phyloP scores from a whole-genome alignment of 257 asterid species.

The Mitragyna speciosa region DNA sequence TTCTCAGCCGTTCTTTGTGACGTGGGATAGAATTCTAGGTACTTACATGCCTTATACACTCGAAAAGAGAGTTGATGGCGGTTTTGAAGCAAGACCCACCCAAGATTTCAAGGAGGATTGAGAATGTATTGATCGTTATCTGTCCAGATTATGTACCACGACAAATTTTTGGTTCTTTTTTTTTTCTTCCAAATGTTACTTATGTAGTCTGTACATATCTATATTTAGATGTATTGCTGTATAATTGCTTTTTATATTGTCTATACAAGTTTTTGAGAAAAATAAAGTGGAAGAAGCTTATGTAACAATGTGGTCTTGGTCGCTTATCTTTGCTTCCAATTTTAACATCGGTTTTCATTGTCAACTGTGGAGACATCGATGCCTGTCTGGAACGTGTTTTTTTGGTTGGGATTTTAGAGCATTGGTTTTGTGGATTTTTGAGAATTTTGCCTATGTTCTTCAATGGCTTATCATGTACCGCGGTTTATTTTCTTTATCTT shows the following conservation, averaged over 20 bases:
- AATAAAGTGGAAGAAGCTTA: slow-evolving; percentile 22
- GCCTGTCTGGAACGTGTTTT: neutral
- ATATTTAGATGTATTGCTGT: slow-evolving; percentile 42
- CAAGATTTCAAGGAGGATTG: slow-evolving; percentile 63
- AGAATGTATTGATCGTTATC: slow-evolving; percentile 11
- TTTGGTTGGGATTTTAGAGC: neutral
- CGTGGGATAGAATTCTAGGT: slow-evolving; percentile 81
- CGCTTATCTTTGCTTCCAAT: neutral
- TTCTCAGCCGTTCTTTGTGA: slow-evolving; percentile 92
- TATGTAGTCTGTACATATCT: slow-evolving; percentile 41
- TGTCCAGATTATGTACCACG: slow-evolving; percentile 39
- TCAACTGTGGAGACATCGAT: neutral
- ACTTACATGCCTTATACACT: slow-evolving; percentile 87
- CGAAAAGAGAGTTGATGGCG: slow-evolving; percentile 67
- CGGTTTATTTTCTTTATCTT: neutral
- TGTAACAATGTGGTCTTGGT: neutral
- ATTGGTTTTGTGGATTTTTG: neutral
- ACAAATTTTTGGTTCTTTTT: slow-evolving; percentile 17
- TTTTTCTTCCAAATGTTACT: slow-evolving; percentile 21
- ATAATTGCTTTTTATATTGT: slow-evolving; percentile 24
- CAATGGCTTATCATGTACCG: neutral
- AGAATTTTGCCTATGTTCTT: neutral
- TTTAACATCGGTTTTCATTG: neutral
- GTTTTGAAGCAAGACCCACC: slow-evolving; percentile 71
- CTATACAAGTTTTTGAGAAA: slow-evolving; percentile 21